Base-by-base conservation (phyloP, 1,139 yeast species). In the Yamadazyma buinensis region DNA sequence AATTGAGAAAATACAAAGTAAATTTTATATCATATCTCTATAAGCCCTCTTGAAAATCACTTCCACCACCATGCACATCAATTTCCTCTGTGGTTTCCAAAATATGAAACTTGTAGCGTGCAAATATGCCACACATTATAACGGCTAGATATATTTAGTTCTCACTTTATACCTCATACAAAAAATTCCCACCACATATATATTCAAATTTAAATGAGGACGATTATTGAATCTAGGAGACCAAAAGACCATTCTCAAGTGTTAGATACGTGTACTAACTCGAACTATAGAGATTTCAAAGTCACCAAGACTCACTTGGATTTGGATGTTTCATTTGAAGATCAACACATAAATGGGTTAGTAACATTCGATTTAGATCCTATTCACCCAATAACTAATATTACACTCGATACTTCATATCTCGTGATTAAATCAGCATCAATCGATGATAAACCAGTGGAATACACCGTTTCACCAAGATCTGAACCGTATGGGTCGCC, bases 181-280 rank as follows among this genome's bases (percentile, higher is more conserved):
- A n/a, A n/a, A n/a, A n/a, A n/a, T n/a, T n/a, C n/a, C n/a, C n/a
- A n/a, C n/a, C n/a, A n/a, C n/a, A n/a, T n/a, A n/a, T n/a, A n/a
- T n/a, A n/a, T n/a, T n/a, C n/a, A n/a, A n/a, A n/a, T n/a, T n/a
- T n/a, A n/a, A n/a, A 13, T 23, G 13, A 12, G 12, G 20, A 29
- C 9, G 11, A 15, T 19, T 12, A 22, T 41, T 8, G 28, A 28
- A 2, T 9, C 17, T 12, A 33, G 24, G 26, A 39, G 45, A 29
- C 47, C 48, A 3, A 4, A 15, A 5, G 25, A 27, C 11, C n/a
- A n/a, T n/a, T n/a, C n/a, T n/a, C 43, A 36, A 7, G 33, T 38
- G 3, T 31, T 41, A 19, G 95, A 86, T 56, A 82, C 84, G 17
- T 81, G 92, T 13, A 84, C 95, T 5, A 61, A 73, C 19, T 86